Evolutionary conservation across 805 yeast species (phyloP), one percentile per base, ranked within the genome.

Genomic region (Cyberlindnera maclurae): DNA sequence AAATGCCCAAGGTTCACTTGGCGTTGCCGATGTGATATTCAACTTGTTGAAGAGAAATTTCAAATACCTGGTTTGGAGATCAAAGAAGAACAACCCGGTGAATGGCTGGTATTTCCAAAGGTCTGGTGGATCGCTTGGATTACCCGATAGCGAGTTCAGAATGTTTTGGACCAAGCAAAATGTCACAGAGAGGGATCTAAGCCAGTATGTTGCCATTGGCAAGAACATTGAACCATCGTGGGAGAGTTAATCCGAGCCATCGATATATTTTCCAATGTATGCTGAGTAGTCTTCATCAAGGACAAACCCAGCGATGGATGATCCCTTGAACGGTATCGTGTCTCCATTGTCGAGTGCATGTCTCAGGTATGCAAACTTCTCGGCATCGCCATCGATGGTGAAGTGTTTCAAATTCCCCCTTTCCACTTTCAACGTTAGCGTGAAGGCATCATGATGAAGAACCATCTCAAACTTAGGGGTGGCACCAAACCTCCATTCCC

Each of bases 21-120:
- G 97, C 4, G 79, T 90, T 12, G 97, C 98, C 0, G 98, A 93
- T 56, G 77, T 93, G 16, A 79, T 90, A 17, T 88, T 93, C 67
- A 93, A 90, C 55, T 70, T 83, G 7, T 76, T 93, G 68, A 66
- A 67, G 30, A 75, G 74, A 36, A 59, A 77, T 28, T 89, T 79
- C 54, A 62, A 70, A 12, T 93, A 87, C 55, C 63, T 93, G 9
- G 17, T 53, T 2, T 93, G 98, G 98, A 73, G 98, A 52, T 90
- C 97, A 1, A 67, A 95, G 33, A 73, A 72, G 41, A 73, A 64
- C 39, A 93, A 93, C 58, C 96, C 96, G 0, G 96, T 93, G 7
- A 93, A 93, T 64, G 88, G 88, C 55, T 93, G 98, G 98, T 90
- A 90, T 57, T 93, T 90, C 60, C 97, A 93, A 54, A 68, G 98